These are phyloP conservation scores for Paramarasmius palmivorus DNA, from an alignment of 1,284 basidiomycete genomes.

Conservation along the genomic window DNA sequence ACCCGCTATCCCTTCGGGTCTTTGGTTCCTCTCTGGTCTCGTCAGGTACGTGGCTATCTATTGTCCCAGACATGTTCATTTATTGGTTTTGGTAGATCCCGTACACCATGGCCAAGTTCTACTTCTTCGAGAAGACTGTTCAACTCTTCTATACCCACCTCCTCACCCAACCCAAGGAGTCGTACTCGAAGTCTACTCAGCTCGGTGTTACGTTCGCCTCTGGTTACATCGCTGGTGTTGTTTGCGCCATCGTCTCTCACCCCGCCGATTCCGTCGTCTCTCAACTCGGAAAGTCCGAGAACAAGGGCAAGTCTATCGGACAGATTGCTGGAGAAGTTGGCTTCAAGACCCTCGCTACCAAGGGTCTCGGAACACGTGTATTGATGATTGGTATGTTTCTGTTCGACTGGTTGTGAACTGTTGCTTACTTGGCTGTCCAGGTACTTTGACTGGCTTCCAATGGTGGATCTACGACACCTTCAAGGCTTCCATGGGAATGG, in stretches of 20 bases:
- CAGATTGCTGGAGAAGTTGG: slow-evolving; percentile 72
- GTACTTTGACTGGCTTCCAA: slow-evolving; percentile 82
- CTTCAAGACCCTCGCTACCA: slow-evolving; percentile 60
- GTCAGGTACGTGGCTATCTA: slow-evolving; percentile 52
- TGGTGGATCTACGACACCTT: slow-evolving; percentile 89
- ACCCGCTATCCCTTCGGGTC: slow-evolving; percentile 83
- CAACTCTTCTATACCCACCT: slow-evolving; percentile 75
- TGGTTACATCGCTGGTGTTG: slow-evolving; percentile 80
- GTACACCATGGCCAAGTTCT: slow-evolving; percentile 89
- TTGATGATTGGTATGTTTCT: slow-evolving; percentile 25
- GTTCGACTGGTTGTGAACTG: background rate
- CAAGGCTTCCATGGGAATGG: slow-evolving; percentile 78
- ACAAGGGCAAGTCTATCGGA: slow-evolving; percentile 75
- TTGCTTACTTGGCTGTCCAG: slow-evolving; percentile 20
- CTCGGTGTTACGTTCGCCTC: slow-evolving; percentile 81
- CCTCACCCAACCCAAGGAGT: slow-evolving; percentile 73
- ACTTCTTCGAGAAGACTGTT: slow-evolving; percentile 82
- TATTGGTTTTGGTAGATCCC: slow-evolving; percentile 55
- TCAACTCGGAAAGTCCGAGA: slow-evolving; percentile 72
- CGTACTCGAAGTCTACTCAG: slow-evolving; percentile 70
- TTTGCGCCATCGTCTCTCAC: slow-evolving; percentile 82
- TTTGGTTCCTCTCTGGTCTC: slow-evolving; percentile 80
- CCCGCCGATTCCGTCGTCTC: slow-evolving; percentile 82
- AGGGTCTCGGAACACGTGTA: slow-evolving; percentile 80
- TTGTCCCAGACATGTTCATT: background rate